phyloP scores from a whole-genome alignment of 1,139 yeast genomes.

The Kluyveromyces sp. region DNA sequence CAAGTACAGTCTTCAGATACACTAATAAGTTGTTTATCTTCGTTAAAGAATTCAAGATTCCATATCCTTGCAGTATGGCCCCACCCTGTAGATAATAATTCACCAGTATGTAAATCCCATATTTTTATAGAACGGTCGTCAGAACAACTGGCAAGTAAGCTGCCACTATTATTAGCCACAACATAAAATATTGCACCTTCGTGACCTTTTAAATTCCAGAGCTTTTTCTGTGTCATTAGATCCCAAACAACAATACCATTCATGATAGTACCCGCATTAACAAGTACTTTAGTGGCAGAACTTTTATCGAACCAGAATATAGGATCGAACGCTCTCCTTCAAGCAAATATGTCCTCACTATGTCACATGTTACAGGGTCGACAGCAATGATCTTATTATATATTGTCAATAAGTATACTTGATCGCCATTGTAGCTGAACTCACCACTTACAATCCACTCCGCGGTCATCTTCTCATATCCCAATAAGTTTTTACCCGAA shows the following conservation, averaged over 20 bases:
- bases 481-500: conserved; percentile 13
- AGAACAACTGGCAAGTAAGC: conserved; percentile 67
- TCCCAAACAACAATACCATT: conserved; percentile 82
- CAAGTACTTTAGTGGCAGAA: conserved; percentile 38
- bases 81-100: conserved; percentile 75
- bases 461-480: conserved; percentile 44
- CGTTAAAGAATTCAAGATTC: conserved; percentile 58
- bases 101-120: conserved; percentile 55
- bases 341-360: conserved; percentile 35
- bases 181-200: conserved; percentile 90
- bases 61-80: conserved; percentile 95
- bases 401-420: conserved; percentile 58
- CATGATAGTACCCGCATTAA: conserved; percentile 91
- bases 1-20: conserved; percentile 87
- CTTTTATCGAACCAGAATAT: conserved; percentile 73
- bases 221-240: conserved; percentile 35
- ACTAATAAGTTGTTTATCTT: conserved; percentile 41
- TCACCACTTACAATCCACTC: conserved; percentile 74
- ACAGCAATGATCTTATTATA: conserved; percentile 63
- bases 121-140: conserved; percentile 85
- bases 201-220: conserved; percentile 60
- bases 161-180: conserved; percentile 49
- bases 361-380: conserved; percentile 29
- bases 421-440: conserved; percentile 36
- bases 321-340: conserved; percentile 74